Conservation (phyloP, 2,329 filamentous ascomycete genomes). For the Macroventuria anomochaeta region DNA sequence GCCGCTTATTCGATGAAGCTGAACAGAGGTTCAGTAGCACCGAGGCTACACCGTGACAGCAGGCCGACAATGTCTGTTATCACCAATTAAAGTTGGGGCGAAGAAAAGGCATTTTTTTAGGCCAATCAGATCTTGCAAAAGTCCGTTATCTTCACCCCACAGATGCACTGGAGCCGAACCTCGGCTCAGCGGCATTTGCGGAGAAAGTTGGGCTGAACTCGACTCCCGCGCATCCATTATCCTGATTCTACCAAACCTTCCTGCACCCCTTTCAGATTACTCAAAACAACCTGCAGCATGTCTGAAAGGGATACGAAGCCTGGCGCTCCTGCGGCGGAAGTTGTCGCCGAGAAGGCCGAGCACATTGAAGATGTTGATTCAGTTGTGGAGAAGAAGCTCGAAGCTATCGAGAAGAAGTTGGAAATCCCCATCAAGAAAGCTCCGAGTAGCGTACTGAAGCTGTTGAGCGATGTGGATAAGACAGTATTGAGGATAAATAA, state of each 20-base stretch:
- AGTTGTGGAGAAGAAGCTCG: conserved; percentile 18
- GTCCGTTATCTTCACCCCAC: neutral
- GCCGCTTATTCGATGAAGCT: too few relatives aligned
- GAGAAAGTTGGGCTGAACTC: conserved; percentile 19
- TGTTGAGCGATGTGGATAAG: conserved; percentile 47
- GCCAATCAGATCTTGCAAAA: neutral
- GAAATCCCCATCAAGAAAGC: conserved; percentile 26
- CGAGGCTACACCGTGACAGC: neutral
- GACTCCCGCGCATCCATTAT: conserved; percentile 16
- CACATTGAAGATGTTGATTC: conserved; percentile 15
- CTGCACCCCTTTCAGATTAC: conserved; percentile 18
- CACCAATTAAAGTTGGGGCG: neutral
- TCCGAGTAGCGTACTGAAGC: conserved; percentile 32
- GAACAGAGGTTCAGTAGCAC: neutral
- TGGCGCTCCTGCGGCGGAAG: conserved; percentile 45
- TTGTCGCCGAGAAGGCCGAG: conserved; percentile 36
- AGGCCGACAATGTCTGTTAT: neutral
- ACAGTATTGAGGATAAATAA: conserved; percentile 54
- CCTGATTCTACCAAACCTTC: conserved; percentile 24
- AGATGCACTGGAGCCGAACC: conserved; percentile 15
- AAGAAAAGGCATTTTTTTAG: neutral
- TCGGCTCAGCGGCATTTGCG: conserved; percentile 28
- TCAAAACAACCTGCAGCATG: conserved; percentile 34
- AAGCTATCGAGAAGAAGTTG: conserved; percentile 16
- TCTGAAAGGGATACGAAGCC: conserved; percentile 47